Evolutionary conservation across 495 filamentous ascomycete species (phyloP).

Genomic region (Neurospora sp.): DNA sequence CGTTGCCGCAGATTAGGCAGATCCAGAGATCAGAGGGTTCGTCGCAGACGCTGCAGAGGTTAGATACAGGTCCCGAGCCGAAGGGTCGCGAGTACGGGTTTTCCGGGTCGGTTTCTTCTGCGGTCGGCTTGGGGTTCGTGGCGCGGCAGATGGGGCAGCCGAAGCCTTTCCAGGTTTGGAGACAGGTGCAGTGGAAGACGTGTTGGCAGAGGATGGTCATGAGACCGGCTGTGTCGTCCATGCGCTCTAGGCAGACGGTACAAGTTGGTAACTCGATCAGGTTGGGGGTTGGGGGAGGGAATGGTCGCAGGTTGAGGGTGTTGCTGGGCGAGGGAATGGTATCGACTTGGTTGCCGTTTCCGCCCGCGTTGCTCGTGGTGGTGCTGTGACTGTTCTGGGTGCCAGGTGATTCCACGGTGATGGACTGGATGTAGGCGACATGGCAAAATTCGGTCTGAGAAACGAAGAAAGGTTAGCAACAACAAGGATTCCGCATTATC

Average conservation of each 20-base stretch:
- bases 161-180: conserved; percentile 90
- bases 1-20: conserved; percentile 84
- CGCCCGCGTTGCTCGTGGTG: conserved; percentile 48
- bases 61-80: conserved; percentile 30
- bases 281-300: conserved; percentile 83
- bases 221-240: conserved; percentile 93
- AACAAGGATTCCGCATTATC: not conserved
- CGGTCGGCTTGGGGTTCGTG: conserved; percentile 41
- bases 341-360: conserved; percentile 53
- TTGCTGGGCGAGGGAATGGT: conserved; percentile 37
- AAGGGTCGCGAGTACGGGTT: conserved; percentile 41
- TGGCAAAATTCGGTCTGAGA: conserved; percentile 87
- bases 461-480: conserved; percentile 12
- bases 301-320: conserved; percentile 58
- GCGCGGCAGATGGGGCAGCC: conserved; percentile 94
- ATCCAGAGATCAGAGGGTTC: conserved; percentile 81
- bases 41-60: conserved; percentile 64
- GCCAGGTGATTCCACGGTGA: conserved; percentile 47
- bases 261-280: conserved; percentile 91
- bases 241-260: conserved; percentile 91
- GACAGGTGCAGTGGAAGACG: conserved; percentile 94
- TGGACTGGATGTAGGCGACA: conserved; percentile 89
- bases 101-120: conserved; percentile 21
- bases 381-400: not conserved
- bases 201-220: conserved; percentile 96